Percentiles rank a stretch among this genome's conserved stretches.
These are phyloP conservation scores for Capronia coronata DNA, from an alignment of 2,329 filamentous ascomycete genomes.

Conservation along the genomic window DNA sequence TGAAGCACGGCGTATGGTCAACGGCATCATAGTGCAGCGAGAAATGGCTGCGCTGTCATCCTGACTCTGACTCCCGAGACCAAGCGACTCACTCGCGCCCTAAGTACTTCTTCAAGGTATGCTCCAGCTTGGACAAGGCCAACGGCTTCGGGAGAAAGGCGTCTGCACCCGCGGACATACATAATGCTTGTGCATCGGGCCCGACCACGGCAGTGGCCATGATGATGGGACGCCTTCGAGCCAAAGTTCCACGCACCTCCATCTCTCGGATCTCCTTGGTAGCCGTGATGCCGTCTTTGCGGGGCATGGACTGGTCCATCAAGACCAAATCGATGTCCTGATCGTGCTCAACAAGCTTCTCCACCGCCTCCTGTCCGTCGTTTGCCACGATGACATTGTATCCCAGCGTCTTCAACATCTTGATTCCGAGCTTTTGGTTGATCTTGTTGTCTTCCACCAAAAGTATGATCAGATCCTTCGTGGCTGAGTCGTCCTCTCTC, in stretches of 20 bases:
- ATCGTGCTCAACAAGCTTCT: conserved; percentile 28
- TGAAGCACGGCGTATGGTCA: too few species aligned
- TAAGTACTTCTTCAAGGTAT: conserved; percentile 19
- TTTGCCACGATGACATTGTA: conserved; percentile 50
- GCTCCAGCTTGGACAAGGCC: conserved; percentile 18
- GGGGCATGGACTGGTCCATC: conserved; percentile 34
- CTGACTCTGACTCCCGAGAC: neutral
- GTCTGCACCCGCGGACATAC: conserved; percentile 30
- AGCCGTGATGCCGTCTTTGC: conserved; percentile 31
- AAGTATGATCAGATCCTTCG: conserved; percentile 51
- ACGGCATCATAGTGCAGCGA: too few species aligned
- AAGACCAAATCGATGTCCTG: conserved; percentile 31
- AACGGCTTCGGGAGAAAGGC: conserved; percentile 33
- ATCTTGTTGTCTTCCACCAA: conserved; percentile 52
- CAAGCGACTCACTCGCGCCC: neutral
- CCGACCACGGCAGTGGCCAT: conserved; percentile 32
- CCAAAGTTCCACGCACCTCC: conserved; percentile 31
- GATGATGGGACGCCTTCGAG: conserved; percentile 28
- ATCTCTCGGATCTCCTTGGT: conserved; percentile 31
- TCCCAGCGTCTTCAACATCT: conserved; percentile 61
- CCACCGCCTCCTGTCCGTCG: conserved; percentile 31
- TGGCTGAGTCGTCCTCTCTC: conserved; percentile 13
- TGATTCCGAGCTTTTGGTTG: conserved; percentile 55
- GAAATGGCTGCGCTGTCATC: too few species aligned
- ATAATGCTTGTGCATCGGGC: conserved; percentile 27